phyloP scores from a whole-genome alignment of 73 alveolate species.

The Effrenium voratum region DNA sequence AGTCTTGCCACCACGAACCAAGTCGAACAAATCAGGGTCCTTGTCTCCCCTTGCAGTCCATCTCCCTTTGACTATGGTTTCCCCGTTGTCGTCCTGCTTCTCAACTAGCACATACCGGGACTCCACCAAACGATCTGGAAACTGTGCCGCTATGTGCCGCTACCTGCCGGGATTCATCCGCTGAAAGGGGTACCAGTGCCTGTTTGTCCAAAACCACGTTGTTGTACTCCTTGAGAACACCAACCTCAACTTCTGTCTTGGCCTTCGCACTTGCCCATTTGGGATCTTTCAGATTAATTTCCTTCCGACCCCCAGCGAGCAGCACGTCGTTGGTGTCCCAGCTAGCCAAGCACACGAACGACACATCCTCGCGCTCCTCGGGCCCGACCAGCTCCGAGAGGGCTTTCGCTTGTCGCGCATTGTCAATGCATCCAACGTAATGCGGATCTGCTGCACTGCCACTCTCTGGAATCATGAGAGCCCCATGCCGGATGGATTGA shows the following conservation, averaged over 20 bases:
- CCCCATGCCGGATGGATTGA: not conserved
- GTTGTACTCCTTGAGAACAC: not conserved
- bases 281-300: not conserved
- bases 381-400: too few species aligned
- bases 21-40: not conserved
- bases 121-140: not conserved
- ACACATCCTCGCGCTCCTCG: not conserved
- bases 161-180: not conserved
- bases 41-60: not conserved
- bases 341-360: not conserved
- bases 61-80: not conserved
- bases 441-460: too few species aligned
- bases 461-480: not conserved
- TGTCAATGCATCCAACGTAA: too few species aligned
- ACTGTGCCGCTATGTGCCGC: not conserved
- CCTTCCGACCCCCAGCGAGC: not conserved
- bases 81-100: not conserved
- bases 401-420: not conserved
- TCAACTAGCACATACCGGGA: not conserved
- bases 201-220: not conserved
- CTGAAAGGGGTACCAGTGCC: not conserved
- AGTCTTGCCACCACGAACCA: not conserved
- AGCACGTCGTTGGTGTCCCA: not conserved
- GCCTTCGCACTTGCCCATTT: not conserved
- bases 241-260: not conserved